These are phyloP conservation scores for Aurifilum marmelostoma DNA, from an alignment of 2,329 filamentous ascomycete species.

Conservation along the genomic window DNA sequence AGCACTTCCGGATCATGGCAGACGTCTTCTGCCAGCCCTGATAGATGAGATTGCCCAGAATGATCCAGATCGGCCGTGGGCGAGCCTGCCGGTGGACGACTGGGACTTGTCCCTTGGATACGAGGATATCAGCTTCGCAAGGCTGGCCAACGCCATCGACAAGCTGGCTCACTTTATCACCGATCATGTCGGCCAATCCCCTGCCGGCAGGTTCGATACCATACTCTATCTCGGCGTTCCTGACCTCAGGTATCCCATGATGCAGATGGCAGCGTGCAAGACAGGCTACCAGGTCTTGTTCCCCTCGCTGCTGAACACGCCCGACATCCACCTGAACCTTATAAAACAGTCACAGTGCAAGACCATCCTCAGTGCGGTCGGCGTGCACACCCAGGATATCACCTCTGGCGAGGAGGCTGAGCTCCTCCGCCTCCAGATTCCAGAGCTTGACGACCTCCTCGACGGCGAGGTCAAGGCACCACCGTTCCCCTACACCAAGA, in stretches of 20 bases:
- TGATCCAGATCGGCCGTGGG: slow-evolving; percentile 30
- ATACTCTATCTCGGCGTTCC: slow-evolving; percentile 31
- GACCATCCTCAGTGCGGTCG: slow-evolving; percentile 29
- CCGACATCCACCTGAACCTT: slow-evolving; percentile 28
- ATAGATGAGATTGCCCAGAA: slow-evolving; percentile 30
- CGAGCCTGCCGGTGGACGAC: slow-evolving; percentile 32
- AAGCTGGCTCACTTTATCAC: slow-evolving; percentile 31
- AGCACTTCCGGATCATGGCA: slow-evolving; percentile 14
- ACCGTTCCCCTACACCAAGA: slow-evolving; percentile 31
- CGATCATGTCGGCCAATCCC: slow-evolving; percentile 27
- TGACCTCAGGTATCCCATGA: slow-evolving; percentile 32
- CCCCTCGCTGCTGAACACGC: slow-evolving; percentile 32
- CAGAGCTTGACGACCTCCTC: slow-evolving; percentile 30
- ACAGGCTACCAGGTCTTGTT: slow-evolving; percentile 32
- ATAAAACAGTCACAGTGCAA: slow-evolving; percentile 30
- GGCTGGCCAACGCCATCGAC: slow-evolving; percentile 32
- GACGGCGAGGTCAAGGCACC: slow-evolving; percentile 19
- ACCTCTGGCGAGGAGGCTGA: slow-evolving; percentile 12
- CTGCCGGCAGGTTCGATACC: slow-evolving; percentile 26
- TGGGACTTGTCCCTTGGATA: slow-evolving; percentile 31
- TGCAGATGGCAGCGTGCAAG: slow-evolving; percentile 32
- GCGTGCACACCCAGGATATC: slow-evolving; percentile 28
- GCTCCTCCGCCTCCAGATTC: slow-evolving; percentile 16
- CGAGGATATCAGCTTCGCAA: slow-evolving; percentile 31
- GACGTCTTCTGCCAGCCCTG: slow-evolving; percentile 29